Conservation (phyloP, 441 rosid genomes). For the Theobroma grandiflorum region DNA sequence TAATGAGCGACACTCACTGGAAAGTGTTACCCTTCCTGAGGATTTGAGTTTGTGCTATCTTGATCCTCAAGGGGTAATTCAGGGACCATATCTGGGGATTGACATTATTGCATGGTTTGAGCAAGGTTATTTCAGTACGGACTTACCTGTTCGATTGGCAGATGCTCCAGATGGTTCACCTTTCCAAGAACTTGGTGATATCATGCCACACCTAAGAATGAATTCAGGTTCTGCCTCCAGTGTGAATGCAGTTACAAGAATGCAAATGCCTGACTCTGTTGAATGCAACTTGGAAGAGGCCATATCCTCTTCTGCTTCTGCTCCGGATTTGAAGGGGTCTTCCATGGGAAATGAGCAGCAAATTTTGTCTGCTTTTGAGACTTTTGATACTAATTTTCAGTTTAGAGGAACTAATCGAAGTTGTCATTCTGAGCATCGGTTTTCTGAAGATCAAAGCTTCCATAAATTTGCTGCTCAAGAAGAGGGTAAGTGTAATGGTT, state of each 20-base stretch:
- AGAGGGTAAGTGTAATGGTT: conserved; percentile 62
- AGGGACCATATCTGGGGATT: conserved; percentile 72
- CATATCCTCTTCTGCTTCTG: conserved; percentile 6
- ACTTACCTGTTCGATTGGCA: conserved; percentile 60
- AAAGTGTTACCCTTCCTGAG: conserved; percentile 35
- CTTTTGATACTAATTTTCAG: neutral
- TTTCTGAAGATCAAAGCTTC: conserved; percentile 54
- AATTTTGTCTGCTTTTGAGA: conserved; percentile 15
- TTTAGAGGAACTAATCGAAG: conserved; percentile 1
- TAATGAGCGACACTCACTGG: neutral
- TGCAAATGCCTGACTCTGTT: conserved; percentile 1
- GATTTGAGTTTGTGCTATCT: conserved; percentile 60
- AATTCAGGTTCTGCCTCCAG: neutral
- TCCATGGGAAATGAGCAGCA: neutral
- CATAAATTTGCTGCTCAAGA: conserved; percentile 60
- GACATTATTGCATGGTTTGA: conserved; percentile 71
- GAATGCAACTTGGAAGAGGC: conserved; percentile 8
- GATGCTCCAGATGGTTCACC: conserved; percentile 66
- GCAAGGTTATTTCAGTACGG: conserved; percentile 72
- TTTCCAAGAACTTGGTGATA: conserved; percentile 56
- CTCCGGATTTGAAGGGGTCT: conserved; percentile 9
- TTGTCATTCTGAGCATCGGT: conserved; percentile 31
- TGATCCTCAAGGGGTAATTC: conserved; percentile 66
- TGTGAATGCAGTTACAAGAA: neutral
- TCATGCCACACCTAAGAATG: conserved; percentile 48